Evolutionary conservation across 2,329 filamentous ascomycete genomes (phyloP).

Genomic region (Microsporum canis): DNA sequence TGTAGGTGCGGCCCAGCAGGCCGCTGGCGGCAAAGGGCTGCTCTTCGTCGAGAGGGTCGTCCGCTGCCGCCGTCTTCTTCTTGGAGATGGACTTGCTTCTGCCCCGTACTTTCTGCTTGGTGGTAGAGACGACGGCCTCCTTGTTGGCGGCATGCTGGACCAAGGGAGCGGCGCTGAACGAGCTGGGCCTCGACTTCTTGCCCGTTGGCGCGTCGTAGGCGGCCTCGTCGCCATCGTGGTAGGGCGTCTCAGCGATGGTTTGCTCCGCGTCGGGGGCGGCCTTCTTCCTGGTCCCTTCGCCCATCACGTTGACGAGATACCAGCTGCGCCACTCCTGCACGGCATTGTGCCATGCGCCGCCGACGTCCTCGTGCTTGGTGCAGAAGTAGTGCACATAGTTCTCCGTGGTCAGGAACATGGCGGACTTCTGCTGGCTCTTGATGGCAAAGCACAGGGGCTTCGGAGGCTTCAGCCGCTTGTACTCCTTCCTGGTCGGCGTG

Average conservation of each 20-base stretch:
- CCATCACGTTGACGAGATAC: constrained; percentile 69
- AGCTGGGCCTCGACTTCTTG: not conserved
- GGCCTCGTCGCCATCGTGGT: constrained; percentile 44
- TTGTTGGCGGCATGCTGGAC: not conserved
- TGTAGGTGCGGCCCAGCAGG: constrained; percentile 31
- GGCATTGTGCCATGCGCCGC: constrained; percentile 56
- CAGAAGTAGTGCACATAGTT: constrained; percentile 91
- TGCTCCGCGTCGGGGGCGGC: constrained; percentile 14
- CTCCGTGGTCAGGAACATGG: constrained; percentile 67
- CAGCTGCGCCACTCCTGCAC: constrained; percentile 81
- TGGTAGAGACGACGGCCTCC: not conserved
- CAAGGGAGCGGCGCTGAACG: not conserved
- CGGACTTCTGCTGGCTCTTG: constrained; percentile 83
- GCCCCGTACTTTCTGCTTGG: constrained; percentile 3
- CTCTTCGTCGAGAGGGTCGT: constrained; percentile 1
- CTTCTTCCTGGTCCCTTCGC: constrained; percentile 39
- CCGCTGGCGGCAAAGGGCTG: constrained; percentile 29
- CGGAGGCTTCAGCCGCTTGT: constrained; percentile 65
- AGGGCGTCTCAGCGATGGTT: constrained; percentile 29
- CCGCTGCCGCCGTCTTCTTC: not conserved
- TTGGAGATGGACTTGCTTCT: constrained; percentile 6
- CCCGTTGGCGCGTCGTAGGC: constrained; percentile 25
- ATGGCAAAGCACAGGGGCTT: constrained; percentile 78
- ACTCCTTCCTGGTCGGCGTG: constrained; percentile 56
- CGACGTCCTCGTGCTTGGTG: constrained; percentile 58